Evolutionary conservation across 192 early-diverging fungal genomes (phyloP).

Genomic region (Podila verticillata): DNA sequence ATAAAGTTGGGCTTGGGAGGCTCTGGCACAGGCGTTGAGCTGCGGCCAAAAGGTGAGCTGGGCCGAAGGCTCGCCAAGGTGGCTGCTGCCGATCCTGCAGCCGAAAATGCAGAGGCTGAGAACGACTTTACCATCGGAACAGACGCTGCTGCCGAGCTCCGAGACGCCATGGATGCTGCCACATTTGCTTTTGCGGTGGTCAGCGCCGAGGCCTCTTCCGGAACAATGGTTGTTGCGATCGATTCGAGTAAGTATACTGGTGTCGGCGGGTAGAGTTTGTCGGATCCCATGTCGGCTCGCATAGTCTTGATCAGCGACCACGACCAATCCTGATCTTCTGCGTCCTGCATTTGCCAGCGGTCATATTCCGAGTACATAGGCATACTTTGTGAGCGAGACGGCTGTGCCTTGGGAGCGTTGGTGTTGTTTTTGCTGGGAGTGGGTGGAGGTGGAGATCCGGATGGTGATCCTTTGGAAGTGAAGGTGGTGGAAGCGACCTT

Average conservation of each 20-base stretch:
- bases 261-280: conserved; percentile 86
- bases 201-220: conserved; percentile 35
- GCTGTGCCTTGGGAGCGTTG: conserved; percentile 1
- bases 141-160: neutral
- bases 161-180: conserved; percentile 27
- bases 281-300: conserved; percentile 83
- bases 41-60: conserved; percentile 37
- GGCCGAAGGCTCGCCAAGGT: conserved; percentile 24
- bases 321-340: conserved; percentile 80
- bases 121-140: conserved; percentile 24
- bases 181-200: conserved; percentile 9
- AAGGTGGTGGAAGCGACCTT: conserved; percentile 12
- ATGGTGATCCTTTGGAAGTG: conserved; percentile 3
- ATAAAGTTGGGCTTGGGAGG: conserved; percentile 6
- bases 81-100: conserved; percentile 14
- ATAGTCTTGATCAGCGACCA: conserved; percentile 86
- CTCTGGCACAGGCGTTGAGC: conserved; percentile 27
- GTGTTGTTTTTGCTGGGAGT: conserved; percentile 9
- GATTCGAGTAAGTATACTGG: conserved; percentile 72
- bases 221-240: conserved; percentile 59
- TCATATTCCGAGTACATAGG: conserved; percentile 49
- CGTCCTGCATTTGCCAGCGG: conserved; percentile 37
- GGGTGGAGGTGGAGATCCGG: neutral
- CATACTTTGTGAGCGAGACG: conserved; percentile 36
- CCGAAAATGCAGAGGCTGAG: conserved; percentile 16